A percentile compares a stretch with the other conserved stretches of the same genome.
Evolutionary conservation across 345 rosid genomes (phyloP).

Genomic region (Populus davidiana): DNA sequence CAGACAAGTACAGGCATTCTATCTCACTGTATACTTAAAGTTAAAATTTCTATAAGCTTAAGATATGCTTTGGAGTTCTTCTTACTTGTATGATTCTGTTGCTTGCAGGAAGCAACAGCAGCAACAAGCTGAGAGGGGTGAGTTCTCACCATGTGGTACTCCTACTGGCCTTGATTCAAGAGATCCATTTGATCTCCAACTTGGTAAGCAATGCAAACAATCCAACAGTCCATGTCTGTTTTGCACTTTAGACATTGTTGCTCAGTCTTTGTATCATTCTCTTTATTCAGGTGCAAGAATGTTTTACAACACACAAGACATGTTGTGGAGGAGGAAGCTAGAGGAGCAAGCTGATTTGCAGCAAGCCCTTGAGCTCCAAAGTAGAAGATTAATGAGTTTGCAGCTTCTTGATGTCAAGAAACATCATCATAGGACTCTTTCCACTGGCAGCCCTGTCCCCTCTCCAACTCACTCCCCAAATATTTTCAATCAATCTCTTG

Average conservation of each 20-base stretch:
- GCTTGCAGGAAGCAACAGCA: constrained; percentile 47
- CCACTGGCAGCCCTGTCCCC: constrained; percentile 58
- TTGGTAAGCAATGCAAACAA: constrained; percentile 34
- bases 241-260: not conserved
- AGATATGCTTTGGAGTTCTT: not conserved
- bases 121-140: constrained; percentile 51
- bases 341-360: constrained; percentile 75
- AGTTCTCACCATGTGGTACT: constrained; percentile 61
- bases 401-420: constrained; percentile 82
- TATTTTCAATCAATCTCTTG: constrained; percentile 49
- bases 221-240: not conserved
- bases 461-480: constrained; percentile 48
- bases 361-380: constrained; percentile 76
- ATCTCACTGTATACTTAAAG: not conserved
- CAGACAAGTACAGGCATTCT: constrained; percentile 73
- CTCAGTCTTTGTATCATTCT: not conserved
- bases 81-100: constrained; percentile 4
- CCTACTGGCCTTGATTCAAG: constrained; percentile 82
- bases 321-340: constrained; percentile 65
- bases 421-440: constrained; percentile 63
- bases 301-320: constrained; percentile 61
- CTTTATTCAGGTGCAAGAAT: constrained; percentile 50
- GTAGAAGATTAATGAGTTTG: constrained; percentile 67
- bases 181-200: constrained; percentile 51
- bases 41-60: not conserved